Conservation (phyloP, 768 basidiomycete genomes). For the Boletus vermiculosoides region DNA sequence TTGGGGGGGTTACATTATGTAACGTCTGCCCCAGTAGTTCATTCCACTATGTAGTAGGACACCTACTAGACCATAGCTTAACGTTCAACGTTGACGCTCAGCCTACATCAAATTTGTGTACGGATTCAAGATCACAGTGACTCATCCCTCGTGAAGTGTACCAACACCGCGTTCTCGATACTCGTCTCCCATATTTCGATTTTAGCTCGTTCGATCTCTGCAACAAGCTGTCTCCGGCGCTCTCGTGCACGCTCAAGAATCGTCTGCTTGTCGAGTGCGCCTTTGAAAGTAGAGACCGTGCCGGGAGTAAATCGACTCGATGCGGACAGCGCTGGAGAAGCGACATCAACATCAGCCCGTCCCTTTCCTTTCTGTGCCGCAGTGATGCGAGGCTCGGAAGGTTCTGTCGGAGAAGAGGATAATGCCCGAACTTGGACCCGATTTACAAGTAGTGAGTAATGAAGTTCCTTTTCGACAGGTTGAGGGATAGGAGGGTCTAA, state of each 20-base stretch:
- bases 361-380: conserved; percentile 21
- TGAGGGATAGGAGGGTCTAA: conserved; percentile 5
- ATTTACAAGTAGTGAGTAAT: background rate
- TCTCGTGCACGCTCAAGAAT: conserved; percentile 54
- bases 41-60: background rate
- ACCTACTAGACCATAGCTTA: too few species aligned
- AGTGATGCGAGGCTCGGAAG: background rate
- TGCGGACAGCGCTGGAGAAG: background rate
- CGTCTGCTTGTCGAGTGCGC: conserved; percentile 36
- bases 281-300: background rate
- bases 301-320: conserved; percentile 2
- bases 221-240: conserved; percentile 48
- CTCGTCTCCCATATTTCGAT: conserved; percentile 72
- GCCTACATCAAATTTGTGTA: background rate
- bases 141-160: conserved; percentile 42
- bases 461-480: conserved; percentile 1
- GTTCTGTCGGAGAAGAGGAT: background rate
- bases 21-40: background rate
- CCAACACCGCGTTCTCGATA: conserved; percentile 64
- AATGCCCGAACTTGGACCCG: background rate
- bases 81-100: too few species aligned
- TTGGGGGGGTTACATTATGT: background rate
- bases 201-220: conserved; percentile 59
- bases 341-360: background rate
- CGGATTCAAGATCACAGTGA: background rate